Base-by-base conservation (phyloP, 2,329 filamentous ascomycete species). In the Fusarium poae region DNA sequence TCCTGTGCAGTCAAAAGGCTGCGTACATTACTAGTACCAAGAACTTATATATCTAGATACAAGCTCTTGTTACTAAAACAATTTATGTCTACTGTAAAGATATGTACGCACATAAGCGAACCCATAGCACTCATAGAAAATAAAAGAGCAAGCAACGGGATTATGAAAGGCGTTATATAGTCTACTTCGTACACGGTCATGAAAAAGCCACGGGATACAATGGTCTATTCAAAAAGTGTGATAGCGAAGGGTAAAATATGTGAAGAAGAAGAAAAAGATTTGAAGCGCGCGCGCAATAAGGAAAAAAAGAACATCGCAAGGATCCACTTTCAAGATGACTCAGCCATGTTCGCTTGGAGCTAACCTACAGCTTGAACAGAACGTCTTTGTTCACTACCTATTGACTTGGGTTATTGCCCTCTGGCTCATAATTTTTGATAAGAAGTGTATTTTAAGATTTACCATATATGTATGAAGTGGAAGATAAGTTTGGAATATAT, bases 51-150 rank as follows among this genome's bases (percentile, higher is more conserved):
- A 21, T 13, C 12, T 1, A 20, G n/a, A 21, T 13, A 21, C 4
- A 20, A 20, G 35, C n/a, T 39, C 11, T 8, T 39, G n/a, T 6
- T 21, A n/a, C 35, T 21, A n/a, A 13, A 39, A 39, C 12, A 11
- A 39, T 7, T 12, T 6, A 20, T 39, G 13, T 35, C 12, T 39
- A 39, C 12, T 39, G n/a, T n/a, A n/a, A 39, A 39, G 35, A 39
- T 39, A 85, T 88, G 85, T 88, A 77, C 82, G 85, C 86, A 79
- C 85, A 86, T 85, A 88, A 81, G 86, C 86, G 86, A 88, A 88
- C 85, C 86, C 82, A 81, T 79, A 78, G 80, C 82, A 81, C 83
- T 82, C 83, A 80, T 79, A 67, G 72, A 73, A 72, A 74, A 72
- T 74, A 75, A 75, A 45, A 65, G 77, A 82, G 83, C 80, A 81